These are phyloP conservation scores for Carex scoparia DNA, from an alignment of 176 grass and related monocot species.

Conservation along the genomic window DNA sequence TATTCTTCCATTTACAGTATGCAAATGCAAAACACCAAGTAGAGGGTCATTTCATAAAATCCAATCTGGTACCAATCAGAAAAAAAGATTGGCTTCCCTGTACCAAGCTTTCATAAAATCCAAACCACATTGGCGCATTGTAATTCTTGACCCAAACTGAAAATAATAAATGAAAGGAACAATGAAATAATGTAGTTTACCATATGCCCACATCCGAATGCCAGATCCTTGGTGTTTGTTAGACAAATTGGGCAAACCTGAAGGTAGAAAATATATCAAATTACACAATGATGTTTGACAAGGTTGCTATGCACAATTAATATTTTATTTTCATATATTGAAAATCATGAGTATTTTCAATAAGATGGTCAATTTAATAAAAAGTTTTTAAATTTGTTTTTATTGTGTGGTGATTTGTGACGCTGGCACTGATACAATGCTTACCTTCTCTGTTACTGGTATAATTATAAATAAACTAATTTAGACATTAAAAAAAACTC, in stretches of 20 bases:
- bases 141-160: not conserved
- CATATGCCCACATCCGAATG: conserved; percentile 87
- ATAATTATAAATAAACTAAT: not conserved
- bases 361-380: not conserved
- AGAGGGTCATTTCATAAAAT: too few relatives aligned
- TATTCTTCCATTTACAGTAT: too few relatives aligned
- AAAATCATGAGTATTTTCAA: not conserved
- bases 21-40: too few relatives aligned
- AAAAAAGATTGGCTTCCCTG: too few relatives aligned
- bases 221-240: conserved; percentile 69
- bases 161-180: not conserved
- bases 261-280: not conserved
- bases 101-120: too few relatives aligned
- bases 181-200: conserved; percentile 32
- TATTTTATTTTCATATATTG: not conserved
- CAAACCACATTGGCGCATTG: not conserved
- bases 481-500: not conserved
- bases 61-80: too few relatives aligned
- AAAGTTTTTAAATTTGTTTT: not conserved
- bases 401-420: not conserved
- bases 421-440: not conserved
- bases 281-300: not conserved
- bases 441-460: not conserved
- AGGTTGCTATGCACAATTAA: not conserved
- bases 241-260: conserved; percentile 86